phyloP scores from a whole-genome alignment of 169 alveolate genomes.

The Hepatocystis sp. region DNA sequence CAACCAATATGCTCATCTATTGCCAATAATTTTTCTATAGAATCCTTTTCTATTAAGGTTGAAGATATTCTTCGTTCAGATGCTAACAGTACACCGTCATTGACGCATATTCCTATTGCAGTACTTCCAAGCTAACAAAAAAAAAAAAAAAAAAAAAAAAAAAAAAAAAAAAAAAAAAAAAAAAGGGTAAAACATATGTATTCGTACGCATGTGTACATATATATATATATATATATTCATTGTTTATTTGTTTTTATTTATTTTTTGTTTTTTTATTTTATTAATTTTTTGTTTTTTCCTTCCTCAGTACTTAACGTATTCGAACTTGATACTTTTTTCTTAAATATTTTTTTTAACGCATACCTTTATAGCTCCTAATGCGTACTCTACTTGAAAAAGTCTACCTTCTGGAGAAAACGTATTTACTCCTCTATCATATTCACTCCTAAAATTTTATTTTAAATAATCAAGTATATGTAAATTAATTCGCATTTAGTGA shows the following conservation, averaged over 20 bases:
- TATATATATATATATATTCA: background rate
- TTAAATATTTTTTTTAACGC: background rate
- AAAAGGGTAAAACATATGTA: background rate
- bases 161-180: background rate
- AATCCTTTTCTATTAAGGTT: constrained; percentile 92
- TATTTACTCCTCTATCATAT: constrained; percentile 98
- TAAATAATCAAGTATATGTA: too few relatives aligned
- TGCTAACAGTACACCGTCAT: constrained; percentile 97
- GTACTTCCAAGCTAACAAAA: constrained; percentile 94
- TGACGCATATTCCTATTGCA: constrained; percentile 97
- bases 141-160: background rate
- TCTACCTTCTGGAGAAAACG: constrained; percentile 99
- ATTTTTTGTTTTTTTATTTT: too few relatives aligned
- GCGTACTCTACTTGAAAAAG: constrained; percentile 98
- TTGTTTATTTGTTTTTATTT: background rate
- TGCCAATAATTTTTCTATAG: constrained; percentile 95
- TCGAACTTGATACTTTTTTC: too few relatives aligned
- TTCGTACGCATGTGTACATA: background rate
- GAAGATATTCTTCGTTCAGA: constrained; percentile 95
- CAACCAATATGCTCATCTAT: constrained; percentile 97
- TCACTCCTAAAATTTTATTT: constrained; percentile 91
- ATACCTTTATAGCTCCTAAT: constrained; percentile 95
- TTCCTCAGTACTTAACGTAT: too few relatives aligned
- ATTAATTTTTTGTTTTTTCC: too few relatives aligned
- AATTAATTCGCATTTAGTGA: too few relatives aligned